Evolutionary conservation across 345 rosid genomes (phyloP), one percentile per base, ranked within the genome.

Genomic region (Ceriops zippeliana): DNA sequence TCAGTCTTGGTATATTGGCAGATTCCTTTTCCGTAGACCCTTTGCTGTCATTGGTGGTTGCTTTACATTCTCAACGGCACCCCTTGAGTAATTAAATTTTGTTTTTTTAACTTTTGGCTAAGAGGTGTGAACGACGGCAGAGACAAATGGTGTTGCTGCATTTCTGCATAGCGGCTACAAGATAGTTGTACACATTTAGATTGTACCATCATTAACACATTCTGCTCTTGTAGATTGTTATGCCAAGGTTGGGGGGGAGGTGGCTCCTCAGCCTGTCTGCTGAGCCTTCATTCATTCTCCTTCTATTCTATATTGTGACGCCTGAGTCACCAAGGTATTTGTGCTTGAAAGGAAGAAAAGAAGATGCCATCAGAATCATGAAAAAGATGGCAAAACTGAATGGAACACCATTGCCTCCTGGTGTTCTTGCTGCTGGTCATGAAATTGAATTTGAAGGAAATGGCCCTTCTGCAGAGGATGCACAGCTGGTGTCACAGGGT

Each of bases 311-410:
- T 67, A 24, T 68, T 27, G 37, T 74, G 77, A 78, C 92, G 22
- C 92, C 96, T 0, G 96, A 93, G 80, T 93, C 98, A 38, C 96
- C 97, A 8, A 85, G 98, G 70, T 91, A 83, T 74, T 77, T 93
- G 52, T 79, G 90, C 83, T 68, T 83, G 79, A 91, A 83, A 85
- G 95, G 92, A 58, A 83, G 78, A 78, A 85, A 71, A 58, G 70
- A 75, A 22, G 96, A 93, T 27, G 97, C 97, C 37, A 76, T 76
- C 17, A 46, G 56, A 63, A 74, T 93, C 70, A 67, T 93, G 80
- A 87, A 88, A 78, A 70, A 62, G n/a, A 83, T 91, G 65, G 91
- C 90, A 7, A 79, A 70, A 78, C 47, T 73, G 22, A 93, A 93
- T 69, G 80, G 82, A 66, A 78, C 76, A 2, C 69, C 77, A 61